Evolutionary conservation across 2,329 filamentous ascomycete genomes (phyloP).

Genomic region (Sporothrix dimorphospora): DNA sequence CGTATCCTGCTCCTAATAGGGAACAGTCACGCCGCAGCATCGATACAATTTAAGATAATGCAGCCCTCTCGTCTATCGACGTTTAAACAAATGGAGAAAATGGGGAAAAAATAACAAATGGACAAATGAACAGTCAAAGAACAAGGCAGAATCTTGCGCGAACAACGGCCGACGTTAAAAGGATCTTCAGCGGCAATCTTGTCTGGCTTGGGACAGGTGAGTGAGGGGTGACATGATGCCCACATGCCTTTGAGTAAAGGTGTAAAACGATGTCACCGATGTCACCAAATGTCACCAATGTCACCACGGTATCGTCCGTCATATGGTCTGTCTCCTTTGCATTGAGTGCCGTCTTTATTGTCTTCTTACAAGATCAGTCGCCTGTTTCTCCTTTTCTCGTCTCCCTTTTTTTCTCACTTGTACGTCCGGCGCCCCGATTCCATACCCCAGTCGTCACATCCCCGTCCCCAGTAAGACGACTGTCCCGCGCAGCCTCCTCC

Average conservation of each 20-base stretch:
- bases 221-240: not conserved
- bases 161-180: not conserved
- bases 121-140: not conserved
- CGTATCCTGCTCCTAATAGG: not conserved
- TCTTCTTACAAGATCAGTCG: too few relatives aligned
- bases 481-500: not conserved
- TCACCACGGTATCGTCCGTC: not conserved
- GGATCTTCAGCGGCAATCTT: not conserved
- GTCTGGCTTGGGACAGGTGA: conserved; percentile 8
- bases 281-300: not conserved
- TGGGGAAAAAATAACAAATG: not conserved
- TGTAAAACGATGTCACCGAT: not conserved
- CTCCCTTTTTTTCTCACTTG: not conserved
- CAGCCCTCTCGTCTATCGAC: not conserved
- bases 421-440: not conserved
- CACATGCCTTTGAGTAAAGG: not conserved
- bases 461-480: not conserved
- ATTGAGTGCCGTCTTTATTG: not conserved
- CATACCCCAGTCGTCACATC: conserved; percentile 18
- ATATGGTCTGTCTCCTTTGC: not conserved
- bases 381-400: too few relatives aligned
- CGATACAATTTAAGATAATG: not conserved
- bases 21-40: not conserved
- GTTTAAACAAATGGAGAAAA: not conserved
- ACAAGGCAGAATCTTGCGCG: not conserved